Conservation (phyloP, 441 rosid genomes). For the Populus hybrid region DNA sequence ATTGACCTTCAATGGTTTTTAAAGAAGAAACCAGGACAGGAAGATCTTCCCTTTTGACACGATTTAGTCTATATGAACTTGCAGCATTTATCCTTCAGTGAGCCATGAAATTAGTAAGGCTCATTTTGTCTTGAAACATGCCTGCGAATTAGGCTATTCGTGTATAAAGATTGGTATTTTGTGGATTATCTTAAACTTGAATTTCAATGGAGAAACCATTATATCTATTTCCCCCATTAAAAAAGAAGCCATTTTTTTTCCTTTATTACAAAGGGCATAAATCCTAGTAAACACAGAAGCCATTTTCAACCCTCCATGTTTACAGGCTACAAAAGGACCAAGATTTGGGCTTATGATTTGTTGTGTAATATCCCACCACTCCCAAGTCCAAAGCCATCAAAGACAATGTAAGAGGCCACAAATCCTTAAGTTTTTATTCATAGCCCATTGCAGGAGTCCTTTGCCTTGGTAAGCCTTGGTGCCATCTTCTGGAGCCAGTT, state of each 20-base stretch:
- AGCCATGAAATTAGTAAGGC: not conserved
- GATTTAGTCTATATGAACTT: too few relatives aligned
- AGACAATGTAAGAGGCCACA: too few relatives aligned
- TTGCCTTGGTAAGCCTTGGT: not conserved
- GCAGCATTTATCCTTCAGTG: not conserved
- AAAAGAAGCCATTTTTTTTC: too few relatives aligned
- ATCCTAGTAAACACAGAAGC: not conserved
- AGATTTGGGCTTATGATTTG: too few relatives aligned
- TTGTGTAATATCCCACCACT: too few relatives aligned
- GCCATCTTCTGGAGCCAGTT: not conserved
- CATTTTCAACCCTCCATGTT: not conserved
- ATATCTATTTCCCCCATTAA: not conserved
- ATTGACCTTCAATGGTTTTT: not conserved
- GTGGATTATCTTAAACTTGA: not conserved
- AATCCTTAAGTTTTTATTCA: not conserved
- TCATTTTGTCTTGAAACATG: not conserved
- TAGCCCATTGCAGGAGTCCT: not conserved
- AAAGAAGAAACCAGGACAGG: not conserved
- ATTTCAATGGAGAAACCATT: not conserved
- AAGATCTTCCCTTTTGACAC: not conserved
- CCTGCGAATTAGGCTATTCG: too few relatives aligned
- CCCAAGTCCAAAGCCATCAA: too few relatives aligned
- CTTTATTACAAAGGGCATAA: not conserved
- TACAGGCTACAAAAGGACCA: too few relatives aligned
- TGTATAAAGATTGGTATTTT: not conserved